Percentiles rank a stretch among this genome's conserved stretches.
Conservation (phyloP, 2,329 filamentous ascomycete genomes). For the Periconia macrospinosa region DNA sequence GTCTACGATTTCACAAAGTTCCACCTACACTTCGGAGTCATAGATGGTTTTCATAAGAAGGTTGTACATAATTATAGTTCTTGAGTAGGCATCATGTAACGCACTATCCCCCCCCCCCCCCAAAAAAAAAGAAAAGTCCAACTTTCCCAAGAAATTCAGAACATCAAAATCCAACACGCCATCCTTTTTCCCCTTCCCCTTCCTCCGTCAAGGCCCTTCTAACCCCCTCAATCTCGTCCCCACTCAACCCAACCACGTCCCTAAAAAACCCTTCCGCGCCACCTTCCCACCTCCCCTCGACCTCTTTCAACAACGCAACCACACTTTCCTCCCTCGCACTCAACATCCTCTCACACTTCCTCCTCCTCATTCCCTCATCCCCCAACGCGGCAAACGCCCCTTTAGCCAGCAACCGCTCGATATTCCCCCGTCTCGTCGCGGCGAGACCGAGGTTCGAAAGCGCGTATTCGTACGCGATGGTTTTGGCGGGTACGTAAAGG, state of each 20-base stretch:
- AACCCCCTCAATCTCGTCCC: slow-evolving; percentile 17
- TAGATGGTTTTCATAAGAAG: no score
- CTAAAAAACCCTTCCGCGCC: slow-evolving; percentile 20
- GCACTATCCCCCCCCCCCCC: no score
- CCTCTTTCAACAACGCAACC: slow-evolving; percentile 19
- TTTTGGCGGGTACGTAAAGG: slow-evolving; percentile 61
- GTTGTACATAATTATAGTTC: no score
- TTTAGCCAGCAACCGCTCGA: slow-evolving; percentile 54
- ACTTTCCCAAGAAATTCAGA: no score
- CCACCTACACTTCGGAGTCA: no score
- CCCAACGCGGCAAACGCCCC: slow-evolving; percentile 48
- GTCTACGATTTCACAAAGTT: no score
- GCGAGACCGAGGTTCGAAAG: slow-evolving; percentile 61
- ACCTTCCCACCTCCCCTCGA: slow-evolving; percentile 21
- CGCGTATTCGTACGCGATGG: slow-evolving; percentile 63
- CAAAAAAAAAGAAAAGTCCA: no score
- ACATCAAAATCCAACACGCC: no score
- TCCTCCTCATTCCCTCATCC: slow-evolving; percentile 12
- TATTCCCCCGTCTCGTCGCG: slow-evolving; percentile 24
- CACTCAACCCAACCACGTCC: slow-evolving; percentile 13
- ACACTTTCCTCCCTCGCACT: slow-evolving; percentile 42
- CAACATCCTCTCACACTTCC: slow-evolving; percentile 35
- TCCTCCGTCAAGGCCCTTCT: slow-evolving; percentile 14
- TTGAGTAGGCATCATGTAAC: no score
- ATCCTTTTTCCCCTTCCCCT: background rate